Evolutionary conservation across 202 grass and related monocot genomes (phyloP).

Genomic region (Panicum hallii): DNA sequence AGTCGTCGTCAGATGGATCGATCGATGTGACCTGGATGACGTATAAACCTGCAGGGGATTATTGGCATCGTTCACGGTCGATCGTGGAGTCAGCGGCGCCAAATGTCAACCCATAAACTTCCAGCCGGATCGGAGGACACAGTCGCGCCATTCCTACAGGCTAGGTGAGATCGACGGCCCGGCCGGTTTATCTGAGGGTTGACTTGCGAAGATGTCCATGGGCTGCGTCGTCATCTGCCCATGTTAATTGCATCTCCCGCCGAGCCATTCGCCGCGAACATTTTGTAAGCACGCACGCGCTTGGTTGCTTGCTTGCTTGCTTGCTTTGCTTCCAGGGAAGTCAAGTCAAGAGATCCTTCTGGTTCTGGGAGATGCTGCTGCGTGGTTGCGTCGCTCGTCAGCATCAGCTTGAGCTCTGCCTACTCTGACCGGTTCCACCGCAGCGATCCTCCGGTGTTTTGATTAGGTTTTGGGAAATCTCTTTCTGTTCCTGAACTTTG

Average conservation of each 20-base stretch:
- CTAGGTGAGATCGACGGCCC: constrained; percentile 1
- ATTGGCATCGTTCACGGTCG: background rate
- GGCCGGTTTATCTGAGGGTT: constrained; percentile 32
- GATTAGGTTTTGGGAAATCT: background rate
- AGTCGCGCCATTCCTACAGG: background rate
- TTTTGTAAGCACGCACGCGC: background rate
- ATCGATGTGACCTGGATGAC: constrained; percentile 17
- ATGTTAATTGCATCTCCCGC: constrained; percentile 11
- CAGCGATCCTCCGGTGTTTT: background rate
- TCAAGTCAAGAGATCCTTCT: constrained; percentile 8
- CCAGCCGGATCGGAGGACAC: constrained; percentile 7
- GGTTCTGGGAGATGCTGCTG: background rate
- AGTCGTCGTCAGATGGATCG: background rate
- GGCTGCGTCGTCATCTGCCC: background rate
- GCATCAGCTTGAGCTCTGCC: background rate
- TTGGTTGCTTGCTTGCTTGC: background rate
- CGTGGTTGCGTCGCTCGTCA: background rate
- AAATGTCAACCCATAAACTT: constrained; percentile 41
- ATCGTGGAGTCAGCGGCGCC: constrained; percentile 11
- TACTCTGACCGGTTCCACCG: constrained; percentile 4
- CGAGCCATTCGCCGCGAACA: constrained; percentile 1
- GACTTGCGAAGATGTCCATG: constrained; percentile 24
- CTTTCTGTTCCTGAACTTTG: background rate
- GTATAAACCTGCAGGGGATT: background rate
- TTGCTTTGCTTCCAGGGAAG: background rate